Conservation (phyloP, 331 rosid species). For the Pyracantha coccinea region DNA sequence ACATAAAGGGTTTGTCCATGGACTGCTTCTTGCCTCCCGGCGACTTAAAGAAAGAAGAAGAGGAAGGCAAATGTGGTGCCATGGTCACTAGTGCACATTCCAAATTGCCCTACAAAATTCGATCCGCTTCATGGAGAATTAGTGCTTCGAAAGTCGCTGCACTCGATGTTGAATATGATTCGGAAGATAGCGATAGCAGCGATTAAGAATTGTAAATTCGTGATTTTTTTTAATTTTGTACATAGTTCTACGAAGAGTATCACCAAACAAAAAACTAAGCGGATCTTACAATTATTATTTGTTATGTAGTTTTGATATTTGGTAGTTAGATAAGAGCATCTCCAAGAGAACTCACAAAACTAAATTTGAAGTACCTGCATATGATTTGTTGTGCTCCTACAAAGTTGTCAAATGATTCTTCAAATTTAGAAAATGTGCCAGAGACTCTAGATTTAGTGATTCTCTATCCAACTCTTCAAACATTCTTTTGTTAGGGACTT, state of each 20-base stretch:
- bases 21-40: slow-evolving; percentile 85
- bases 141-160: slow-evolving; percentile 36
- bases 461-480: too few relatives aligned
- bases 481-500: too few relatives aligned
- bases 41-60: slow-evolving; percentile 63
- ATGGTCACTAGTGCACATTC: neutral
- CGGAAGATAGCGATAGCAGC: neutral
- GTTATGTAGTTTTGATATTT: too few relatives aligned
- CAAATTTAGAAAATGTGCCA: too few relatives aligned
- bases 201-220: neutral
- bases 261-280: too few relatives aligned
- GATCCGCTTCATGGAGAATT: slow-evolving; percentile 25
- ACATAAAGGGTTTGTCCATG: slow-evolving; percentile 67
- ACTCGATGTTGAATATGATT: slow-evolving; percentile 20
- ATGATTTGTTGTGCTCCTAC: too few relatives aligned
- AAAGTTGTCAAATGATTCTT: too few relatives aligned
- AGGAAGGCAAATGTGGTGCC: slow-evolving; percentile 7
- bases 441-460: too few relatives aligned
- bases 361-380: too few relatives aligned
- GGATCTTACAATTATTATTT: too few relatives aligned
- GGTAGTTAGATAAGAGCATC: too few relatives aligned
- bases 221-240: neutral
- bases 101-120: slow-evolving; percentile 17
- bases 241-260: neutral
- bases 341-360: too few relatives aligned